Base-by-base conservation (phyloP, 768 basidiomycete genomes). In the Clitopilus passeckerianus region DNA sequence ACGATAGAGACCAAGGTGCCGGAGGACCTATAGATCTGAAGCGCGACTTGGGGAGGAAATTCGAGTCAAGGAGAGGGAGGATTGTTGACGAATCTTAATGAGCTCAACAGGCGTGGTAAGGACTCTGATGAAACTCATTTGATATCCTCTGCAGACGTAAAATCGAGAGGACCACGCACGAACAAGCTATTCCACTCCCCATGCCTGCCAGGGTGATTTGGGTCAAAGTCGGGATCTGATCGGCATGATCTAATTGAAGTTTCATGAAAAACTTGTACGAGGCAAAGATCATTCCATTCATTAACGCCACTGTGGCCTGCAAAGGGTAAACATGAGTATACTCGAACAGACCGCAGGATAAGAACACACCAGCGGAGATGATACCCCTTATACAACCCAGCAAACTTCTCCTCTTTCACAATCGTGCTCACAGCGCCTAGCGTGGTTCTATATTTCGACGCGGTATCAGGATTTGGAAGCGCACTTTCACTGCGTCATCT, bases 261-360 rank as follows among this genome's bases (percentile, higher is more conserved):
- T 84, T 82, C 77, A 93, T 84, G 56, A 95, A 79, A 67, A 90
- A 85, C 20, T 87, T 84, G 74, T 96, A 96, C 0, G 87, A 86
- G 0, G 91, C 83, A 70, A 97, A 96, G 3, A 95, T 85, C 15
- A 93, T 76, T 12, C 94, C 93, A 66, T 95, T 97, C 77, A 93
- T 81, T 1, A 90, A 74, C 0, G 91, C 90, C 22, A 82, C 81
- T 2, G 86, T 83, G 1, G 84, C 79, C 91, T 92, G 53, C 33
- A 34, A 18, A 30, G 46, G 16, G 37, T 56, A 20, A 15, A 54
- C 30, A 37, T 22, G 18, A n/a, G 20, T 7, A 18, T 16, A 6
- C 1, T 18, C 6, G 6, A 30, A 30, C 27, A 3, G 27, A 7
- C 3, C 27, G 3, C 3, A 7, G 3, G 27, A 30, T 30, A 30